Evolutionary conservation across 768 basidiomycete species (phyloP).

Genomic region (Cyclocybe aegerita): DNA sequence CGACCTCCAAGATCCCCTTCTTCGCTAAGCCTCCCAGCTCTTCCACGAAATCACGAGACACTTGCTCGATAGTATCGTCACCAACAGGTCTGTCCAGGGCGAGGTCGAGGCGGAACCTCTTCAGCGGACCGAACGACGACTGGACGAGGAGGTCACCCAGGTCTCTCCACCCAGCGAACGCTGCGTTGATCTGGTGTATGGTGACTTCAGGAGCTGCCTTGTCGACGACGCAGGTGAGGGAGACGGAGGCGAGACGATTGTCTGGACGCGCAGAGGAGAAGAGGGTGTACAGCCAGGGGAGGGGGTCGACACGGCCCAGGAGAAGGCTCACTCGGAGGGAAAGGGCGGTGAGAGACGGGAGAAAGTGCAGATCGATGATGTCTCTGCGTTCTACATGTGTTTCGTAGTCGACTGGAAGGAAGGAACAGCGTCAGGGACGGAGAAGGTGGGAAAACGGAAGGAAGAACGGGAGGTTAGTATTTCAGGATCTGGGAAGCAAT

Average conservation of each 20-base stretch:
- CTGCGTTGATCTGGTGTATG: conserved; percentile 14
- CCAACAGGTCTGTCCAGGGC: conserved; percentile 18
- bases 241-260: conserved; percentile 19
- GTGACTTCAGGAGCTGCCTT: conserved; percentile 24
- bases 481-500: not conserved
- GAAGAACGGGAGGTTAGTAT: not conserved
- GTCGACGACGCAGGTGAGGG: conserved; percentile 20
- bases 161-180: conserved; percentile 19
- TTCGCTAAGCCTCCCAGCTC: conserved; percentile 12
- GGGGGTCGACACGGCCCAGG: conserved; percentile 22
- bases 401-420: conserved; percentile 17
- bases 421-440: not conserved
- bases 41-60: conserved; percentile 18
- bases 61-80: conserved; percentile 10
- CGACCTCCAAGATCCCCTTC: conserved; percentile 19
- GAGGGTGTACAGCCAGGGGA: conserved; percentile 22
- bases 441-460: not conserved
- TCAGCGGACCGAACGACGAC: conserved; percentile 17
- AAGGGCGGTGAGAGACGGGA: conserved; percentile 16
- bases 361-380: conserved; percentile 13
- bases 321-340: conserved; percentile 19
- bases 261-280: conserved; percentile 16
- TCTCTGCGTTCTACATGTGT: conserved; percentile 15
- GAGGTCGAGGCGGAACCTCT: conserved; percentile 18
- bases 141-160: conserved; percentile 23